A percentile compares a stretch with the other conserved stretches of the same genome.
Conservation (phyloP, 192 early-diverging fungal species). For the Hyaloraphidium curvatum region DNA sequence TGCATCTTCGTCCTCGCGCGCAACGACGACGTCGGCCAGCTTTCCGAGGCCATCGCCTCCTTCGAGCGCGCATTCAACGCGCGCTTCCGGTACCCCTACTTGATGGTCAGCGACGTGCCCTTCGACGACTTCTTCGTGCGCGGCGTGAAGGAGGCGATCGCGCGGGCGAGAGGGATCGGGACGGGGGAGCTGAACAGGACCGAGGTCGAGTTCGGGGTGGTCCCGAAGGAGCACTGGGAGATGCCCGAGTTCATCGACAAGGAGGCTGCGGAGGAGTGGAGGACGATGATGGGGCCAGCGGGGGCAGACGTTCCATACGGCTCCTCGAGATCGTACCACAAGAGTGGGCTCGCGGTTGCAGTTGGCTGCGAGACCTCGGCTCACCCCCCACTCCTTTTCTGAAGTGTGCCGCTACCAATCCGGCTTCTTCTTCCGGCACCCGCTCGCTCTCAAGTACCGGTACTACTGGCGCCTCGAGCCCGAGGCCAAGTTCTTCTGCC, state of each 20-base stretch:
- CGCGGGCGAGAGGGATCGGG: too few species aligned
- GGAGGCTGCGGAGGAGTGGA: slow-evolving; percentile 31
- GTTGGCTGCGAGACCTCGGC: too few species aligned
- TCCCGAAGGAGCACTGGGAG: slow-evolving; percentile 52
- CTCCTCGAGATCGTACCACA: too few species aligned
- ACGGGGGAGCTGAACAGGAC: slow-evolving; percentile 3
- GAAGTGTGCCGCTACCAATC: slow-evolving; percentile 40
- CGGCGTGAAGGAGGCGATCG: too few species aligned
- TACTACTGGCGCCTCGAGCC: slow-evolving; percentile 73
- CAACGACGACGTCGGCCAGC: too few species aligned
- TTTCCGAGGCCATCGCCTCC: too few species aligned
- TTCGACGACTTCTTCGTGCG: too few species aligned
- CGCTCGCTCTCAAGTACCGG: slow-evolving; percentile 41
- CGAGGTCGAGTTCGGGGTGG: slow-evolving; percentile 31
- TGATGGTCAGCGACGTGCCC: too few species aligned
- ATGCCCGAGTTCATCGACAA: slow-evolving; percentile 53
- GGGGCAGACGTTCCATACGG: slow-evolving; percentile 14
- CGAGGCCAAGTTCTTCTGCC: slow-evolving; percentile 53
- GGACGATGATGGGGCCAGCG: slow-evolving; percentile 39
- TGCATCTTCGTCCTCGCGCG: too few species aligned
- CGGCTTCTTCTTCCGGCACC: slow-evolving; percentile 60
- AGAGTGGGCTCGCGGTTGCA: too few species aligned
- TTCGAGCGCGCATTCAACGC: too few species aligned
- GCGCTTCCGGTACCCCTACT: too few species aligned
- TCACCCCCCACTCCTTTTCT: not conserved